These are phyloP conservation scores for Stachybotrys echinatus DNA, from an alignment of 2,329 filamentous ascomycete species.

Conservation along the genomic window DNA sequence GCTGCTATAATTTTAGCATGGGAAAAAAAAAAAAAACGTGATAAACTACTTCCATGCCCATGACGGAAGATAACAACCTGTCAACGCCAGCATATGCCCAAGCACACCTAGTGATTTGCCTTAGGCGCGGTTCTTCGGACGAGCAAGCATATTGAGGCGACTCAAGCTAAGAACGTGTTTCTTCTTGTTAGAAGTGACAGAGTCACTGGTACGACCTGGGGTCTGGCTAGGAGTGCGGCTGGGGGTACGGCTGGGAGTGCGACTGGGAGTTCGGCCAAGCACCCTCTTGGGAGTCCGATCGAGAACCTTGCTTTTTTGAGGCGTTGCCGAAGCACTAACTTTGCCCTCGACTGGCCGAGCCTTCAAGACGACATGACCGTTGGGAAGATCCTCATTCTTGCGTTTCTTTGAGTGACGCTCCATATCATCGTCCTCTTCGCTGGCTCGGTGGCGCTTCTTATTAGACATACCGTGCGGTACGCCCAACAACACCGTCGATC, in stretches of 20 bases:
- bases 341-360: conserved; percentile 37
- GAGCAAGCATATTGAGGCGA: conserved; percentile 56
- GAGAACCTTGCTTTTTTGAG: conserved; percentile 17
- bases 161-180: conserved; percentile 48
- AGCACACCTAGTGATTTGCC: too few species aligned
- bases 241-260: conserved; percentile 1
- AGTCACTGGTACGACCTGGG: conserved; percentile 15
- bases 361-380: conserved; percentile 48
- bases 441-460: conserved; percentile 60
- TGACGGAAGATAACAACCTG: too few species aligned
- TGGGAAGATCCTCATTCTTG: conserved; percentile 41
- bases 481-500: conserved; percentile 31
- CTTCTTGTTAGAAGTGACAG: conserved; percentile 47
- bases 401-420: conserved; percentile 55
- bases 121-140: conserved; percentile 51
- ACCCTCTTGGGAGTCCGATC: conserved; percentile 15
- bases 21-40: too few species aligned
- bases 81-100: too few species aligned
- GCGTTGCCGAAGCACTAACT: conserved; percentile 29
- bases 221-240: conserved; percentile 4
- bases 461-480: conserved; percentile 58
- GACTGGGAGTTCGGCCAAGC: not conserved
- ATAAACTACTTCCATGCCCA: too few species aligned
- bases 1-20: too few species aligned
- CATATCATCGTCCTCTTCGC: conserved; percentile 39